Evolutionary conservation across 345 rosid species (phyloP), one percentile per base, ranked within the genome.

Genomic region (Clarkia xantiana): DNA sequence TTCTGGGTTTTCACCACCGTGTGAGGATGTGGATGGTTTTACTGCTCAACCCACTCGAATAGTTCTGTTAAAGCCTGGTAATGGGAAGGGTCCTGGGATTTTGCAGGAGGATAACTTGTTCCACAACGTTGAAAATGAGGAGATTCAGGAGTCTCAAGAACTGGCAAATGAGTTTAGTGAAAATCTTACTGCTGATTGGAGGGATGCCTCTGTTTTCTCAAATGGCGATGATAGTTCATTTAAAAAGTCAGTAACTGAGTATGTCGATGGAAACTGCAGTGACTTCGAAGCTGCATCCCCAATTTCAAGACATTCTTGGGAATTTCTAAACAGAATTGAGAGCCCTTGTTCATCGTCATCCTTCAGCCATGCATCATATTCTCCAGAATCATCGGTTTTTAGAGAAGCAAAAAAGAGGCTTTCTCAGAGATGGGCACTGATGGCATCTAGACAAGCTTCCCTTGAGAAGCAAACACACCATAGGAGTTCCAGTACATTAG

Each of bases 341-440:
- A 78, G 86, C 64, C 88, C 94, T 49, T 74, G 53, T 61, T 75
- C 90, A 48, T 58, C 80, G 49, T 74, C 90, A 34, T 75, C 90
- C 41, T 72, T 84, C 52, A 82, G 91, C 60, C 78, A 71, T 38
- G 82, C 69, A 39, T 84, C 90, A n/a, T 80, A 74, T 60, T 80
- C 99, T 60, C 94, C 95, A 6, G 96, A 84, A 71, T 82, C 99
- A 34, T 87, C 95, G 3, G 91, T 82, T 59, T 82, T 77, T 56
- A 73, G 79, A 60, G 91, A 82, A 64, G 86, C 86, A 42, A 82
- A 76, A 60, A 82, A 76, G 59, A 71, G 83, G 39, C 81, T 82
- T 44, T 87, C 96, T 20, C 96, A 87, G 67, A 82, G 99, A 74
- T 93, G 99, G 99, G 88, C 94, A 56, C 69, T 77, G 75, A 78